Evolutionary conservation across 768 basidiomycete genomes (phyloP).

Genomic region (Gymnopilus junonius): DNA sequence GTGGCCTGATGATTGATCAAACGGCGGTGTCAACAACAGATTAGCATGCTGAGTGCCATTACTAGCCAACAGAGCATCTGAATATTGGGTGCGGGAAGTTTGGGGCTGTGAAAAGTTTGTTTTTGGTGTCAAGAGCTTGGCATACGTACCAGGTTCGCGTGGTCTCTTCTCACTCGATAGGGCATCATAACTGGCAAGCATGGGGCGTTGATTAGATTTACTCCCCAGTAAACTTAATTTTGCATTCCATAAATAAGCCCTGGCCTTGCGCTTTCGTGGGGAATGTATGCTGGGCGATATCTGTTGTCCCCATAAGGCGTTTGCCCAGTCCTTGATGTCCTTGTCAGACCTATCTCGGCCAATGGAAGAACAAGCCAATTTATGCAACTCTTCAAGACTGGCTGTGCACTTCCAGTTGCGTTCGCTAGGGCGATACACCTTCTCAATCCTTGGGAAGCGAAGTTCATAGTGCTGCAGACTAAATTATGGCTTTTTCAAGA

Average conservation of each 20-base stretch:
- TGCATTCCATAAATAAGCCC: constrained; percentile 45
- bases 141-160: neutral
- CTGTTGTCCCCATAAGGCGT: constrained; percentile 40
- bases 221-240: constrained; percentile 31
- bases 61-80: neutral
- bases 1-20: neutral
- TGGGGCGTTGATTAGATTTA: neutral
- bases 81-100: neutral
- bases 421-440: constrained; percentile 63
- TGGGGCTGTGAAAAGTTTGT: constrained; percentile 4
- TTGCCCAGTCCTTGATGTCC: constrained; percentile 50
- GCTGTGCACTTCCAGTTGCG: constrained; percentile 67
- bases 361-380: constrained; percentile 55
- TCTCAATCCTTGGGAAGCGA: constrained; percentile 81
- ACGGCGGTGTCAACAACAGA: neutral
- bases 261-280: constrained; percentile 41
- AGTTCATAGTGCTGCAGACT: constrained; percentile 73
- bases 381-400: constrained; percentile 52
- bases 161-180: neutral
- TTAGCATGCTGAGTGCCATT: neutral
- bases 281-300: constrained; percentile 42
- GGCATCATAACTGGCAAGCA: neutral
- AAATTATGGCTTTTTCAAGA: neutral
- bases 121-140: constrained; percentile 3
- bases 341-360: constrained; percentile 57